phyloP scores from a whole-genome alignment of 768 basidiomycete genomes.

The Scleroderma citrinum region DNA sequence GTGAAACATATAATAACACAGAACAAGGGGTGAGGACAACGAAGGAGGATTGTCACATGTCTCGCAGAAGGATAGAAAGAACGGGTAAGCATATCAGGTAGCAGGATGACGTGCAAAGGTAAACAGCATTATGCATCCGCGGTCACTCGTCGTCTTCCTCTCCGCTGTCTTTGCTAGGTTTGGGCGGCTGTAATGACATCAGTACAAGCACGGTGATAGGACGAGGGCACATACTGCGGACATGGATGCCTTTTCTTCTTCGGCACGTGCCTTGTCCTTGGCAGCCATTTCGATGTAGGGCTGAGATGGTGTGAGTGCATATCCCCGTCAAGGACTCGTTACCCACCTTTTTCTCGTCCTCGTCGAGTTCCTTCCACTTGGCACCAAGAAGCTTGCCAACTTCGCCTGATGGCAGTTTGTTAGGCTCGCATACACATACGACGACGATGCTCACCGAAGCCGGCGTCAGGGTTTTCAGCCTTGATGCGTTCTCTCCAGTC shows the following conservation, averaged over 20 bases:
- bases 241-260: conserved; percentile 61
- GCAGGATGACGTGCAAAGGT: conserved; percentile 16
- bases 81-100: conserved; percentile 4
- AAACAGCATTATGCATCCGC: background rate
- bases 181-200: conserved; percentile 17
- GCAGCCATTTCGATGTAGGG: conserved; percentile 86
- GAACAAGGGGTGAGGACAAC: conserved; percentile 6
- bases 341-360: conserved; percentile 82
- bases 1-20: conserved; percentile 23
- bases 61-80: conserved; percentile 22
- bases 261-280: conserved; percentile 82
- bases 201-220: too few species aligned
- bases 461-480: conserved; percentile 90
- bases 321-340: too few species aligned
- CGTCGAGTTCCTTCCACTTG: conserved; percentile 95
- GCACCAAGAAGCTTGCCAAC: conserved; percentile 92
- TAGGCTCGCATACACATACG: conserved; percentile 1
- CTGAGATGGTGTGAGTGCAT: conserved; percentile 36
- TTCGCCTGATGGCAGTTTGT: conserved; percentile 50
- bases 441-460: conserved; percentile 60
- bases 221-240: too few species aligned
- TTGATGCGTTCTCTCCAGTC: conserved; percentile 96
- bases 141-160: conserved; percentile 41
- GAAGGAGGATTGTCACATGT: conserved; percentile 22
- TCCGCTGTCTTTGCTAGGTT: conserved; percentile 33